phyloP scores from a whole-genome alignment of 306 rosid genomes.

The Rosa multiflora region DNA sequence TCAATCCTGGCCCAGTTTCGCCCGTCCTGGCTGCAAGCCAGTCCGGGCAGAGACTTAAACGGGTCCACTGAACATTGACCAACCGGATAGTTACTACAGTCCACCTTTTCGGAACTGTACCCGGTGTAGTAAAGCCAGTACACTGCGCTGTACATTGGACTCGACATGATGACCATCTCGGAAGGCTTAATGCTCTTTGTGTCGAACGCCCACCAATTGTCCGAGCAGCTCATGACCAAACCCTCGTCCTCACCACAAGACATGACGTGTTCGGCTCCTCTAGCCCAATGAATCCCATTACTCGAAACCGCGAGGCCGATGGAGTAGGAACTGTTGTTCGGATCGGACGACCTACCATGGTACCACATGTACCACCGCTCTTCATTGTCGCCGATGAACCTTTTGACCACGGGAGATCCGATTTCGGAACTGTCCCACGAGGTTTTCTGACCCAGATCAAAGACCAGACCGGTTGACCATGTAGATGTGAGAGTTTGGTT shows the following conservation, averaged over 20 bases:
- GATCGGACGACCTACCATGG: conserved; percentile 41
- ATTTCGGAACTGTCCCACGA: conserved; percentile 72
- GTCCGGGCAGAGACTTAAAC: conserved; percentile 63
- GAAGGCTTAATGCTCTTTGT: conserved; percentile 59
- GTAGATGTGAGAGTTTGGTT: conserved; percentile 24
- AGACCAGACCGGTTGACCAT: conserved; percentile 54
- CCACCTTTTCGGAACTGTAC: conserved; percentile 38
- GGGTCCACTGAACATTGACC: conserved; percentile 44
- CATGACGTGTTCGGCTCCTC: conserved; percentile 39
- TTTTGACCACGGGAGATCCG: conserved; percentile 72
- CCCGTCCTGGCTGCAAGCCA: conserved; percentile 80
- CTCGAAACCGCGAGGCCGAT: conserved; percentile 75
- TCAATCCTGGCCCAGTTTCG: conserved; percentile 87
- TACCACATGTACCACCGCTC: conserved; percentile 92
- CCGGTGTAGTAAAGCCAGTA: conserved; percentile 84
- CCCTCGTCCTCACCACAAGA: conserved; percentile 54
- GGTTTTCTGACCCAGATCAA: conserved; percentile 48
- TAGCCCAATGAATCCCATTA: conserved; percentile 78
- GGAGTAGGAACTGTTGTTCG: conserved; percentile 25
- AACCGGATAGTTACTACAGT: conserved; percentile 31
- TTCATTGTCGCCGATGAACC: conserved; percentile 70
- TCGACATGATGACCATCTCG: conserved; percentile 70
- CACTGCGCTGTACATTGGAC: conserved; percentile 53
- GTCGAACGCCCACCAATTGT: conserved; percentile 79
- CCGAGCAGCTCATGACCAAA: conserved; percentile 49